Evolutionary conservation across 345 rosid species (phyloP), one percentile per base, ranked within the genome.

Genomic region (Populus pruinosa): DNA sequence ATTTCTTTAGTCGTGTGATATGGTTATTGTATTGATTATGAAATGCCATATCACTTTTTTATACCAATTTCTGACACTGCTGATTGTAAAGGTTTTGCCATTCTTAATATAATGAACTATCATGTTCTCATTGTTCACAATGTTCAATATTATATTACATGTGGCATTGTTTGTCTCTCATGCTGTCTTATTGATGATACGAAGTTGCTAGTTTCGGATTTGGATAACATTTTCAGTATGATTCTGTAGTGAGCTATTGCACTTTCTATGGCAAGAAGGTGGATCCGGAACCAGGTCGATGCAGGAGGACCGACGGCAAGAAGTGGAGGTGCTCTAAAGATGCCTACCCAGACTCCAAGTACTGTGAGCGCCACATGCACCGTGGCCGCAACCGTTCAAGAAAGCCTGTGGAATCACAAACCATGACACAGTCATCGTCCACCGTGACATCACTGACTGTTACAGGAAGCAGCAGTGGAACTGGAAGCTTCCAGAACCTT

Each of bases 321-420:
- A 81, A 81, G 56, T 81, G 84, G 84, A 81, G 84, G 67, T 81
- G 84, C 78, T 73, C 84, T 78, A 88, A 88, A 83, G 89, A 86
- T 12, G 89, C 91, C 9, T 80, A 86, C 82, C 84, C 84, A 3
- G 91, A 90, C 71, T 90, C 90, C 55, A 96, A 94, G 86, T 96
- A 94, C 85, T 96, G 99, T 82, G 97, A 96, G 89, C 98, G 99
- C 95, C 99, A 96, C 91, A 87, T 96, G 89, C 98, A 96, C 86
- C 97, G 98, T 80, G 97, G 99, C 91, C 97, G 97, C 86, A 94
- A 92, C 94, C 97, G 98, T 93, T 93, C 98, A 92, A 96, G 98
- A 96, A 96, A 96, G 99, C 98, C 96, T 91, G 98, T 94, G 98
- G 99, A 96, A 92, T 85, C 87, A 79, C 88, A 86, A 83, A 82